Base-by-base conservation (phyloP, 345 rosid genomes). In the Populus pruinosa region DNA sequence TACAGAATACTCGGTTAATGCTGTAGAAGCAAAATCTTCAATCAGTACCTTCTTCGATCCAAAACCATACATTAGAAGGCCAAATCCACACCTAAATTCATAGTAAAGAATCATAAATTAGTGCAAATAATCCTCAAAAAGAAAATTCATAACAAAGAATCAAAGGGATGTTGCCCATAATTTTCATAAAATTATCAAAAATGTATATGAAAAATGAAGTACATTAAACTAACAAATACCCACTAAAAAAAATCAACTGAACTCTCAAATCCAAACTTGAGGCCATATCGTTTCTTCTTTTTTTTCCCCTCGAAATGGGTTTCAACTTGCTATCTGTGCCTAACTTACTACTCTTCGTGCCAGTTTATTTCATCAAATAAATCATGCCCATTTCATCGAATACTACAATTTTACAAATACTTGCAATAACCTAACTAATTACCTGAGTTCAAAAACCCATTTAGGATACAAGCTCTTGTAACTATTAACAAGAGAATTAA, bases 51-150 rank as follows among this genome's bases (percentile, higher is more conserved):
- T 95, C 83, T 95, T 95, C 25, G 96, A 95, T 81, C 99, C 99
- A 84, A 96, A 93, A 12, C 99, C 99, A 75, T 91, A 92, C 92
- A 89, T 89, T 59, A 92, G 81, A 86, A 93, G 93, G 80, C 98
- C 97, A 87, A 93, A 92, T 70, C 96, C 98, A 76, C 92, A 90
- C 91, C 97, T 92, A 71, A 17, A 47, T 41, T 59, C 67, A 72
- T 11, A 65, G 29, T 5, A 67, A 67, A 68, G 61, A 55, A 53
- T 14, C 39, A 39, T 53, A 0, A 38, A 44, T 31, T 47, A 67
- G 39, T 36, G 9, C 36, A 5, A 44, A 62, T 18, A 33, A 21
- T 25, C 18, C 27, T 35, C 38, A 39, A 61, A 36, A 25, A 36
- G 1, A 38, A 55, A n/a, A 35, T 35, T 67, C 41, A 67, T 5